Evolutionary conservation across 345 rosid genomes (phyloP).

Genomic region (Leavenworthia alabamica): DNA sequence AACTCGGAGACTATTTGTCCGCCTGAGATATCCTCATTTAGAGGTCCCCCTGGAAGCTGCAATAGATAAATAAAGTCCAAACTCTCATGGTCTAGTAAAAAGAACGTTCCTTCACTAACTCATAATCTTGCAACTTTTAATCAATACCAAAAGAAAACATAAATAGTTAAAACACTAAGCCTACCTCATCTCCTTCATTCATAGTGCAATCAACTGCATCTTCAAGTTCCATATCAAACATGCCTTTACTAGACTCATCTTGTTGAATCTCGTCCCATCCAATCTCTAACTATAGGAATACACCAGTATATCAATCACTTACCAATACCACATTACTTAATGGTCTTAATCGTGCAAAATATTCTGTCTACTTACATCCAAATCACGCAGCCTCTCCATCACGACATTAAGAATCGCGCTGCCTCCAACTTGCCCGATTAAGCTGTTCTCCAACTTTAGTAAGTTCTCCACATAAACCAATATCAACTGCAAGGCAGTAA

Average conservation of each 20-base stretch:
- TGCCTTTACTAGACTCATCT: constrained; percentile 67
- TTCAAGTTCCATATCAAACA: constrained; percentile 80
- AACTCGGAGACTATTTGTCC: constrained; percentile 50
- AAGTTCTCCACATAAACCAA: constrained; percentile 65
- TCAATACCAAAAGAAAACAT: neutral
- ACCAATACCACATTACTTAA: neutral
- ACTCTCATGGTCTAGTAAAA: neutral
- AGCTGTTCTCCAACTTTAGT: constrained; percentile 68
- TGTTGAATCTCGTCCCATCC: constrained; percentile 69
- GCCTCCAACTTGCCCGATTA: constrained; percentile 64
- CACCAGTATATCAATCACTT: neutral
- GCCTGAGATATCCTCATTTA: constrained; percentile 37
- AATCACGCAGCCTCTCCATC: constrained; percentile 71
- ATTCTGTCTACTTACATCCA: constrained; percentile 59
- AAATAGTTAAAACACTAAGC: neutral
- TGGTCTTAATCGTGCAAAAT: neutral
- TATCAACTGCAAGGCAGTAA: constrained; percentile 28
- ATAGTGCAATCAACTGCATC: constrained; percentile 38
- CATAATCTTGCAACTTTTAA: neutral
- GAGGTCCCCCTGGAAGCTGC: constrained; percentile 46
- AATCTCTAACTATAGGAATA: constrained; percentile 50
- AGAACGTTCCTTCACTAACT: neutral
- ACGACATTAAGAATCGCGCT: constrained; percentile 55
- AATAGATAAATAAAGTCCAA: neutral
- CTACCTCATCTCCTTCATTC: constrained; percentile 50